Evolutionary conservation across 305 asterid genomes (phyloP), one percentile per base, ranked within the genome.

Genomic region (Fraxinus baroniana): DNA sequence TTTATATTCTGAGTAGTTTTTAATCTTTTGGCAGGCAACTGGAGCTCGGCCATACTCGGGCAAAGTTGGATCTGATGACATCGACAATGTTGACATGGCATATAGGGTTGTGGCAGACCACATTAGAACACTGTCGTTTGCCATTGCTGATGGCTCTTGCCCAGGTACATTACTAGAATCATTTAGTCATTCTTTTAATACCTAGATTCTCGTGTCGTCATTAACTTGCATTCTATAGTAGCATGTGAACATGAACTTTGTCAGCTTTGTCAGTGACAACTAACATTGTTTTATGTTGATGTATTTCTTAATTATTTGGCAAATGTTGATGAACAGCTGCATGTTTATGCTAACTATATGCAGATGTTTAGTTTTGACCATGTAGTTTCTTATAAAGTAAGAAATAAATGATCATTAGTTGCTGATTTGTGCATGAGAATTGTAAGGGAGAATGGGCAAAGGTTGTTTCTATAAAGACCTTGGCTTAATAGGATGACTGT

Each of bases 81-180:
- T 86, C 64, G 97, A 94, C 86, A 91, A 88, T 5, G 80, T 91
- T 86, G 99, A 96, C 86, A 96, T 96, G 97, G 99, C 99, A 77
- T 96, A 94, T 86, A 91, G 98, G 89, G 98, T 96, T 84, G 97
- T 96, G 74, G 97, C 99, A 64, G 99, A 96, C 84, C 99, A 96
- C 85, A 94, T 96, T 72, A 88, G 99, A 85, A 96, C 99, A 41
- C 93, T 96, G 80, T 93, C 99, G 39, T 87, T 96, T 86, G 99
- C 99, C 81, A 94, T 96, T 87, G 99, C 99, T 86, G 99, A 96
- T 91, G 99, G 99, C 64, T 93, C 98, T 85, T 89, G 92, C 73
- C 99, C 99, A 90, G 98, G 99, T 95, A 74, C 84, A 75, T 71
- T 79, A 74, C 83, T 83, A 44, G 75, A 64, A 32, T 82, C 55